These are phyloP conservation scores for Aspergillus indologenus DNA, from an alignment of 495 filamentous ascomycete genomes.

Conservation along the genomic window DNA sequence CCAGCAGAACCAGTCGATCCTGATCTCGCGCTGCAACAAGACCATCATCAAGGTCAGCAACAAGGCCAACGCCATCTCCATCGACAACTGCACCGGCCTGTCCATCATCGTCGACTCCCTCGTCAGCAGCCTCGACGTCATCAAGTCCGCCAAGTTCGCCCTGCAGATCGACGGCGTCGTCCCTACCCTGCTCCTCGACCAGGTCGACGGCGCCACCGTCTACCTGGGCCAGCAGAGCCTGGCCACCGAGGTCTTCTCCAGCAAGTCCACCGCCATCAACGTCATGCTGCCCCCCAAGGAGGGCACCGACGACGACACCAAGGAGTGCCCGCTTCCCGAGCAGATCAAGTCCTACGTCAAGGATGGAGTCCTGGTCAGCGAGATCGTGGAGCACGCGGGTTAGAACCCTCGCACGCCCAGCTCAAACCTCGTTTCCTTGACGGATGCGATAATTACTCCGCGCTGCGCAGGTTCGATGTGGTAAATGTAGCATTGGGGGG, in stretches of 20 bases:
- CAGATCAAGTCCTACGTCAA: constrained; percentile 82
- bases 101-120: constrained; percentile 86
- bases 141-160: constrained; percentile 90
- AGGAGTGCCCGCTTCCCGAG: constrained; percentile 80
- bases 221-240: constrained; percentile 79
- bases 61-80: constrained; percentile 91
- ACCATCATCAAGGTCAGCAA: constrained; percentile 83
- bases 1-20: constrained; percentile 78
- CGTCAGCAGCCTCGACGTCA: constrained; percentile 86
- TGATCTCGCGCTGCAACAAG: constrained; percentile 87
- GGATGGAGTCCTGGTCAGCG: constrained; percentile 70
- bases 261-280: constrained; percentile 81
- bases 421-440: too few species aligned
- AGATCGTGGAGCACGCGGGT: constrained; percentile 88
- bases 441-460: too few species aligned
- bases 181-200: constrained; percentile 85
- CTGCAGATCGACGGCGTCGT: constrained; percentile 80
- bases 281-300: constrained; percentile 67
- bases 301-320: constrained; percentile 67
- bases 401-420: constrained; percentile 27
- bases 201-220: constrained; percentile 84
- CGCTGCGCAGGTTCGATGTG: too few species aligned
- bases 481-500: too few species aligned
- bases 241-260: constrained; percentile 77
- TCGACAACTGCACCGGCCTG: constrained; percentile 83